Evolutionary conservation across 176 grass and related monocot species (phyloP).

Genomic region (Cenchrus fungigraminus): DNA sequence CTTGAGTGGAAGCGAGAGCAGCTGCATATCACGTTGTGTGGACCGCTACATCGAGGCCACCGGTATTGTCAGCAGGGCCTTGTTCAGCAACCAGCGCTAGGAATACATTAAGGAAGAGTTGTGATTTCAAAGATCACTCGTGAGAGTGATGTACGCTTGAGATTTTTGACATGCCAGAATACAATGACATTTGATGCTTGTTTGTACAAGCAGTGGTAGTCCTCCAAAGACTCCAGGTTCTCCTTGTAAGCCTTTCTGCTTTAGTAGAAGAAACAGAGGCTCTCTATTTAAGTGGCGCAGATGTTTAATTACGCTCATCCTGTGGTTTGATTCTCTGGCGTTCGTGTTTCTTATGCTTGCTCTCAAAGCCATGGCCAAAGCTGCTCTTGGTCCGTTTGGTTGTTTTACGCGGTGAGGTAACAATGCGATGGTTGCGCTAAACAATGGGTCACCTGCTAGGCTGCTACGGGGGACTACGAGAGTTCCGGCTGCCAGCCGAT

Average conservation of each 20-base stretch:
- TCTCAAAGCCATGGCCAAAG: background rate
- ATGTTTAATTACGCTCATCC: background rate
- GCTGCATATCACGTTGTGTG: constrained; percentile 82
- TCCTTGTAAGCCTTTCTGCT: background rate
- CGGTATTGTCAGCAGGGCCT: constrained; percentile 57
- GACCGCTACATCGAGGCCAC: constrained; percentile 91
- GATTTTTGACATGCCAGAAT: constrained; percentile 12
- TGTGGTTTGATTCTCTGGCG: background rate
- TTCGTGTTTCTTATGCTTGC: background rate
- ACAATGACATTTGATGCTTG: background rate
- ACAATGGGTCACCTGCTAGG: too few species aligned
- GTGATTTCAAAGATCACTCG: background rate
- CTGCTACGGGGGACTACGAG: too few species aligned
- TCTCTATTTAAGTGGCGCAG: background rate
- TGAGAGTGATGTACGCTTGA: background rate
- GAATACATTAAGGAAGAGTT: background rate
- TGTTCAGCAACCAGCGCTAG: constrained; percentile 69
- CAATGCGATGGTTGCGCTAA: too few species aligned
- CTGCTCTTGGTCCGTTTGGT: background rate
- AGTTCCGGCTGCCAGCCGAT: too few species aligned
- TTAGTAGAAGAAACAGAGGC: background rate
- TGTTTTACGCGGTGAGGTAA: too few species aligned
- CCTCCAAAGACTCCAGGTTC: background rate
- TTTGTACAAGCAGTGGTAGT: constrained; percentile 3
- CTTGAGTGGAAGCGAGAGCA: constrained; percentile 80